Evolutionary conservation across 1,139 yeast species (phyloP), one percentile per base, ranked within the genome.

Genomic region (Magnusiomyces clavatus): DNA sequence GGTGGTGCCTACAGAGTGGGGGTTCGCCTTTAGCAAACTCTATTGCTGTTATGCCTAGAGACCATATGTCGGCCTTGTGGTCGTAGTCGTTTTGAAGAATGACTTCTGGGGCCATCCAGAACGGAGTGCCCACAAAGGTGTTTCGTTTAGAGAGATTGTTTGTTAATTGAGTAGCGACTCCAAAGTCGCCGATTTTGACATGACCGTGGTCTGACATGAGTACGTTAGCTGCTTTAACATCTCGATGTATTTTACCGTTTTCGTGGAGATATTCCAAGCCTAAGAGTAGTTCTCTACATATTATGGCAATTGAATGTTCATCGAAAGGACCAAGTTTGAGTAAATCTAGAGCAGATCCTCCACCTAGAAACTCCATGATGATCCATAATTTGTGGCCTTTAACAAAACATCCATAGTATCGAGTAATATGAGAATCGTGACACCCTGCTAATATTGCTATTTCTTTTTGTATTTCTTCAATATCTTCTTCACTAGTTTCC

Each of bases 51-150:
- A 92, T 87, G 0, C 98, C 99, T 52, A 94, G 70, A 0, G 96
- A 88, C 98, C 98, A 94, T 2, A 92, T 81, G 66, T 94, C 98
- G 0, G 98, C 96, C 59, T 86, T 79, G 64, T 77, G 86, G 57
- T 87, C 82, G 66, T 94, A 95, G 11, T 92, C 96, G 47, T 85
- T 84, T 64, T 88, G 96, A 61, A 82, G 71, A 45, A 92, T 85
- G 1, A 92, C 95, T 62, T 94, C 99, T 0, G 98, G 98, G 0
- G 97, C 95, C 98, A 94, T 94, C 94, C 97, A 92, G 66, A 90
- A 92, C 31, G 99, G 98, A 0, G 98, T 92, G 0, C 99, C 98
- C 8, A 92, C 98, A 62, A 95, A 92, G 0, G 98, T 92, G 61
- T 86, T 83, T 59, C 96, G 66, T 54, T 82, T 78, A 49, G 84